phyloP scores from a whole-genome alignment of 352 stramenopile genomes.

The Pythium pectinolyticum region DNA sequence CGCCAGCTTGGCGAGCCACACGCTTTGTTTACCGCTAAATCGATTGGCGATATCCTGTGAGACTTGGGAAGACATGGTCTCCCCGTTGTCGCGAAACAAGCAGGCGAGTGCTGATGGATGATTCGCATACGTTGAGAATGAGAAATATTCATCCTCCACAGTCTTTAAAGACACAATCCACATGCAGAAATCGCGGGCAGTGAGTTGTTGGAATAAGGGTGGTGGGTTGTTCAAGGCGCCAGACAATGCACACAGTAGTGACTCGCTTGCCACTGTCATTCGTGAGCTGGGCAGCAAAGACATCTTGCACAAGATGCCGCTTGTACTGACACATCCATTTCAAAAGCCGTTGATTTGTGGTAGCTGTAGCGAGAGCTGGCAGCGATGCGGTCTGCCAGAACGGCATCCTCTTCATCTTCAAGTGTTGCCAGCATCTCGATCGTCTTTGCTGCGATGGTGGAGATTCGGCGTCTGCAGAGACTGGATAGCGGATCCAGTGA shows the following conservation, averaged over 20 bases:
- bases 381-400: neutral
- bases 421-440: neutral
- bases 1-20: neutral
- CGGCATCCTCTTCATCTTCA: neutral
- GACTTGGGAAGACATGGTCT: neutral
- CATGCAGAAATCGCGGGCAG: conserved; percentile 12
- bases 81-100: conserved; percentile 2
- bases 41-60: neutral
- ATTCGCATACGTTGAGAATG: conserved; percentile 18
- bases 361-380: neutral
- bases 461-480: neutral
- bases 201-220: conserved; percentile 15
- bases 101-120: conserved; percentile 19
- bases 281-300: neutral
- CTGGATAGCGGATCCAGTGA: neutral
- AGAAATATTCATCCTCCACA: conserved; percentile 11
- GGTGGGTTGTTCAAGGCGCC: neutral
- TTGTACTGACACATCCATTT: neutral
- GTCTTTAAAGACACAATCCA: conserved; percentile 25
- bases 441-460: neutral
- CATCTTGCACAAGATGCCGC: neutral
- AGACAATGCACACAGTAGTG: neutral
- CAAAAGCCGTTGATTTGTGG: neutral
- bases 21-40: conserved; percentile 12
- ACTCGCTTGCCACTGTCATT: neutral